Evolutionary conservation across 768 basidiomycete genomes (phyloP), one percentile per base, ranked within the genome.

Genomic region (Russula ochroleuca): DNA sequence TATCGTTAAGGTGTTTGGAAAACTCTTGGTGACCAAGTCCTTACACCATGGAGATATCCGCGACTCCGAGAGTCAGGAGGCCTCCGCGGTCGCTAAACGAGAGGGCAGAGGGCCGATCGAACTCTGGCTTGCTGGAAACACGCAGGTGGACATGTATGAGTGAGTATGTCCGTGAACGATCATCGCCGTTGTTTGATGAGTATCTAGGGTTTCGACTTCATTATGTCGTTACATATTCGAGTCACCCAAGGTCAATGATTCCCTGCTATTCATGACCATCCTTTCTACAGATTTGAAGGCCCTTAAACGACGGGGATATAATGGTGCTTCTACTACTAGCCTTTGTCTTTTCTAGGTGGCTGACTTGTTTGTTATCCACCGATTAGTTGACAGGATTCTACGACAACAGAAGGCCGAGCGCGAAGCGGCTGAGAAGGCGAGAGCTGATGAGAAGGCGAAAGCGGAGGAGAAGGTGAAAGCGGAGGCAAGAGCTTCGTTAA

Each of bases 91-190:
- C 52, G 86, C 90, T 59, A 76, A 79, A 61, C 72, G 78, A 37
- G 77, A 79, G 11, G 77, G 78, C 15, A 79, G 80, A 5, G 81
- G 83, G 3, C 81, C 87, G n/a, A 83, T 92, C 40, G 81, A 88
- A 53, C 73, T 98, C 28, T 91, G 88, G 82, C 77, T 95, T 38
- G 88, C 91, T 7, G 79, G 80, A n/a, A 84, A 85, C 63, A 77
- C 86, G 1, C 82, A 88, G 66, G 78, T 91, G 49, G 92, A 98
- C 69, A 90, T 95, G 83, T 98, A 90, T 70, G 95, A 97, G 92
- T 93, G 70, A 77, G 92, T 84, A 5, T 38, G 23, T 25, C 23
- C 38, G 25, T 67, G 14, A 41, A 53, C 13, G 54, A 28, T 4
- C 50, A 23, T 37, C 54, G 28, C 7, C 43, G n/a, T 59, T 52